These are phyloP conservation scores for Cyclocybe cylindracea DNA, from an alignment of 768 basidiomycete genomes.

Conservation along the genomic window DNA sequence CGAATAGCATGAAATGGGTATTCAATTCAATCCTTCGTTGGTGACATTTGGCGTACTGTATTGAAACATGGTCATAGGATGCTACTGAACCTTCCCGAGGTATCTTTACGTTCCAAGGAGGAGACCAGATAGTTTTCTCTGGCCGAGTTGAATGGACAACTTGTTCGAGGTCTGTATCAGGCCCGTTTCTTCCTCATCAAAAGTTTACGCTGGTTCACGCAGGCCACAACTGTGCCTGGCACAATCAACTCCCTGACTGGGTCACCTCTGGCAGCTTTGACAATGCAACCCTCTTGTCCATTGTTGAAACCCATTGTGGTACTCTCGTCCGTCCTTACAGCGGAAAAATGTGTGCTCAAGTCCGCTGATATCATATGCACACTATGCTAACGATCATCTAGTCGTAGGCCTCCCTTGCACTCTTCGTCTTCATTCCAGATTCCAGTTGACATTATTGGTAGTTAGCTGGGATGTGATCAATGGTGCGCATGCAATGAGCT, in stretches of 20 bases:
- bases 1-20: constrained; percentile 61
- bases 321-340: constrained; percentile 44
- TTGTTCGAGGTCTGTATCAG: constrained; percentile 38
- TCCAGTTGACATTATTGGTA: constrained; percentile 5
- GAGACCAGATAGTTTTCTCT: constrained; percentile 44
- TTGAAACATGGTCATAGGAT: constrained; percentile 33
- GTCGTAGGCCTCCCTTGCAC: no score
- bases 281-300: constrained; percentile 39
- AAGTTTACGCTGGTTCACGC: background rate
- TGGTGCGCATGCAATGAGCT: constrained; percentile 20
- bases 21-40: background rate
- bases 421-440: no score
- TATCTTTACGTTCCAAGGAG: constrained; percentile 44
- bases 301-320: constrained; percentile 48
- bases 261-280: constrained; percentile 44
- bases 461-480: constrained; percentile 55
- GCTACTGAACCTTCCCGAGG: constrained; percentile 52
- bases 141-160: constrained; percentile 45
- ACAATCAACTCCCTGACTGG: constrained; percentile 55
- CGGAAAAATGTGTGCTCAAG: no score
- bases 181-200: background rate
- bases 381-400: no score
- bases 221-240: constrained; percentile 50
- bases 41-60: background rate
- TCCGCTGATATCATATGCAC: no score